phyloP scores from a whole-genome alignment of 2,329 filamentous ascomycete species.

The Fusarium lateritium region DNA sequence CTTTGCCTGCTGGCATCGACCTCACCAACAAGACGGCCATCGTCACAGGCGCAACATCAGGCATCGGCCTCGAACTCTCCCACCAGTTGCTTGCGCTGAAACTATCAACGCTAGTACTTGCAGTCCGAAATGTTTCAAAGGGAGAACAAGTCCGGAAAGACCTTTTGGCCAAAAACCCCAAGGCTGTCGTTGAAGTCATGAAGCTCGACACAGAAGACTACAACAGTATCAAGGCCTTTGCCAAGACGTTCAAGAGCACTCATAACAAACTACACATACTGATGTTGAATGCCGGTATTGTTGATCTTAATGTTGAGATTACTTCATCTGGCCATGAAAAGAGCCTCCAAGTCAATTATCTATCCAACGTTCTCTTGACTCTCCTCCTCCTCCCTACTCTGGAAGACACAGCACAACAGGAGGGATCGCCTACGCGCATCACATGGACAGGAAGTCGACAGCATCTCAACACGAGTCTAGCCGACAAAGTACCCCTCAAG shows the following conservation, averaged over 20 bases:
- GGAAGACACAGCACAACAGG: conserved; percentile 29
- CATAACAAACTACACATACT: conserved; percentile 23
- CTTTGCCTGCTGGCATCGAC: conserved; percentile 38
- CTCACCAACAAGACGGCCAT: conserved; percentile 53
- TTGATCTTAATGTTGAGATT: neutral
- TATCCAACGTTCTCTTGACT: conserved; percentile 47
- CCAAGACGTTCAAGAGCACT: neutral
- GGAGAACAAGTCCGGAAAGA: conserved; percentile 45
- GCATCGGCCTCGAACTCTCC: conserved; percentile 59
- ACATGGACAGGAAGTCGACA: conserved; percentile 41
- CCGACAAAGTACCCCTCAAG: neutral
- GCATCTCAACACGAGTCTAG: conserved; percentile 19
- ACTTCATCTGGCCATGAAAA: conserved; percentile 42
- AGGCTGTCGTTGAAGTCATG: conserved; percentile 32
- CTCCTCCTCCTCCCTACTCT: conserved; percentile 42
- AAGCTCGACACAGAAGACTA: conserved; percentile 34
- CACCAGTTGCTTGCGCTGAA: conserved; percentile 56
- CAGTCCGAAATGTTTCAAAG: conserved; percentile 53
- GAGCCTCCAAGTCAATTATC: conserved; percentile 49
- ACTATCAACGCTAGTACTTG: conserved; percentile 57
- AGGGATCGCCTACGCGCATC: conserved; percentile 13
- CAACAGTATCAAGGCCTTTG: conserved; percentile 24
- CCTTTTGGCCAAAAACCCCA: conserved; percentile 27
- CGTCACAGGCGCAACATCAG: conserved; percentile 61
- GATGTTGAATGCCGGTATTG: conserved; percentile 41